These are phyloP conservation scores for Colletotrichum horii DNA, from an alignment of 2,329 filamentous ascomycete genomes.

Conservation along the genomic window DNA sequence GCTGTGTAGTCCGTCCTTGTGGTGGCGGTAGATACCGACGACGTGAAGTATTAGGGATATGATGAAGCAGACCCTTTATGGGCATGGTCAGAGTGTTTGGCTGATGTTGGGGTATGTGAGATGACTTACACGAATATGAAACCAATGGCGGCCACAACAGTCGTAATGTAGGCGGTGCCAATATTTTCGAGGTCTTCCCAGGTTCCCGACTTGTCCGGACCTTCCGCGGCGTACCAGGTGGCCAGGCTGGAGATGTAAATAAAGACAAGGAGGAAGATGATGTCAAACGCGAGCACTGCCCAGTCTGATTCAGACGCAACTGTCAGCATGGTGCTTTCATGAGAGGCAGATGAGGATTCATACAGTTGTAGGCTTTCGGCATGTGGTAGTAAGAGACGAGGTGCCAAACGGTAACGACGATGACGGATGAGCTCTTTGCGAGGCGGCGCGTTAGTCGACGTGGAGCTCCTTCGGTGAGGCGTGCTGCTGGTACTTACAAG, in stretches of 20 bases:
- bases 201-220: too few relatives aligned
- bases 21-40: conserved; percentile 48
- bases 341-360: background rate
- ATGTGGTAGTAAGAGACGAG: conserved; percentile 46
- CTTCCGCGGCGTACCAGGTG: too few relatives aligned
- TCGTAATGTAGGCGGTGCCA: too few relatives aligned
- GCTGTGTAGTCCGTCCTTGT: conserved; percentile 45
- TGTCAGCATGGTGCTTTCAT: background rate
- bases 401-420: conserved; percentile 52
- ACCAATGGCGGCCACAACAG: conserved; percentile 43
- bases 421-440: conserved; percentile 44
- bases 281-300: conserved; percentile 56
- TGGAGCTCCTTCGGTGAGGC: background rate
- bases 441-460: conserved; percentile 3
- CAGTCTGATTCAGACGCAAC: conserved; percentile 39
- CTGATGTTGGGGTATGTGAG: background rate
- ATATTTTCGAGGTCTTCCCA: too few relatives aligned
- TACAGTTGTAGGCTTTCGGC: conserved; percentile 49
- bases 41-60: conserved; percentile 45
- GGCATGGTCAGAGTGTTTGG: background rate
- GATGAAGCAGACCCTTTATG: conserved; percentile 44
- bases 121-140: conserved; percentile 47
- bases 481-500: conserved; percentile 40
- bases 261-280: conserved; percentile 20
- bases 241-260: background rate